These are phyloP conservation scores for Tilletiaria anomala DNA, from an alignment of 1,284 basidiomycete genomes.

Conservation along the genomic window DNA sequence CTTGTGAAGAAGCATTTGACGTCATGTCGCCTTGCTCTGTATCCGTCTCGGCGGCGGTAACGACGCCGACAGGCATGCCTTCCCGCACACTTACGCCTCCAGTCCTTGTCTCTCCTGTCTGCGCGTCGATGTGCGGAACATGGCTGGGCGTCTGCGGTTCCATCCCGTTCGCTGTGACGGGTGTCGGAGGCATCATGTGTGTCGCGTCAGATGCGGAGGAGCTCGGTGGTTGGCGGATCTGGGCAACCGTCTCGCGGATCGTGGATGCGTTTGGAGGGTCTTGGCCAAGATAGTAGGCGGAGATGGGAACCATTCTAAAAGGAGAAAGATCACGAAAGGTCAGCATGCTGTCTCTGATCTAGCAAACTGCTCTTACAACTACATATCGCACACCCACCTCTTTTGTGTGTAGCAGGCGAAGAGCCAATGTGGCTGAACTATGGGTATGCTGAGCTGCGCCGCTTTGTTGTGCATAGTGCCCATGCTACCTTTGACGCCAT, in stretches of 20 bases:
- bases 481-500: slow-evolving; percentile 2
- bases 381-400: slow-evolving; percentile 19
- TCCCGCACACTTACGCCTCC: no score
- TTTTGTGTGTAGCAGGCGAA: slow-evolving; percentile 33
- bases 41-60: no score
- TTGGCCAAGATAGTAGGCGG: slow-evolving; percentile 30
- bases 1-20: no score
- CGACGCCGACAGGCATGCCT: no score
- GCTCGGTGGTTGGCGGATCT: neutral
- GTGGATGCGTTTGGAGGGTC: slow-evolving; percentile 29
- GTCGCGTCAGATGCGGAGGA: no score
- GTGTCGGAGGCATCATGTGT: no score
- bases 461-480: slow-evolving; percentile 21
- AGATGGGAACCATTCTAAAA: slow-evolving; percentile 32
- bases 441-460: slow-evolving; percentile 34
- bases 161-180: no score
- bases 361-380: no score
- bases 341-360: neutral
- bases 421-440: slow-evolving; percentile 37
- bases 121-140: no score
- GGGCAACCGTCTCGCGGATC: slow-evolving; percentile 12
- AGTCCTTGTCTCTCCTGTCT: no score
- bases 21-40: no score
- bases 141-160: no score
- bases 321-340: neutral